phyloP scores from a whole-genome alignment of 1,284 basidiomycete genomes.

The Uromyces viciae-fabae region DNA sequence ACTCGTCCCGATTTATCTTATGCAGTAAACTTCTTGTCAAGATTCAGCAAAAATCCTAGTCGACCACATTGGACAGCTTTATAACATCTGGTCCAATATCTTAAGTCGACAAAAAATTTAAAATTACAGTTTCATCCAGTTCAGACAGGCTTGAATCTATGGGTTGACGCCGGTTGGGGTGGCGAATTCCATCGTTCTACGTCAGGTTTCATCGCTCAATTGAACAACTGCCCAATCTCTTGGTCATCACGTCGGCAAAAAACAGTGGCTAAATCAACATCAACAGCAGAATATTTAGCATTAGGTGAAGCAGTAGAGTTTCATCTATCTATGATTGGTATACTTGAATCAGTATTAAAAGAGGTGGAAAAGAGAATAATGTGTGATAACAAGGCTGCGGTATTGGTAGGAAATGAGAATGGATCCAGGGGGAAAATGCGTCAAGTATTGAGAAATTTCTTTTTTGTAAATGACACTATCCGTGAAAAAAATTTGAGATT shows the following conservation, averaged over 20 bases:
- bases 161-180: not conserved
- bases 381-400: no score
- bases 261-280: not conserved
- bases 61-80: not conserved
- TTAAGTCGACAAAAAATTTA: not conserved
- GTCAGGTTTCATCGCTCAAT: not conserved
- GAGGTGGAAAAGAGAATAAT: no score
- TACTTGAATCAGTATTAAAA: no score
- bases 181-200: not conserved
- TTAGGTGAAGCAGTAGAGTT: not conserved
- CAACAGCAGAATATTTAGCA: not conserved
- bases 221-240: not conserved
- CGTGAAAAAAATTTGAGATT: no score
- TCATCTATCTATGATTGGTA: no score
- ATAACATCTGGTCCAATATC: not conserved
- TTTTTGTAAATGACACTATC: no score
- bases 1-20: not conserved
- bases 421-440: no score
- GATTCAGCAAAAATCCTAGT: not conserved
- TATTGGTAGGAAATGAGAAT: no score
- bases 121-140: not conserved
- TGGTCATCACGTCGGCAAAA: not conserved
- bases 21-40: not conserved
- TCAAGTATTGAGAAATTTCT: no score
- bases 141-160: not conserved